Evolutionary conservation across 768 basidiomycete genomes (phyloP).

Genomic region (Tricholoma furcatifolium): DNA sequence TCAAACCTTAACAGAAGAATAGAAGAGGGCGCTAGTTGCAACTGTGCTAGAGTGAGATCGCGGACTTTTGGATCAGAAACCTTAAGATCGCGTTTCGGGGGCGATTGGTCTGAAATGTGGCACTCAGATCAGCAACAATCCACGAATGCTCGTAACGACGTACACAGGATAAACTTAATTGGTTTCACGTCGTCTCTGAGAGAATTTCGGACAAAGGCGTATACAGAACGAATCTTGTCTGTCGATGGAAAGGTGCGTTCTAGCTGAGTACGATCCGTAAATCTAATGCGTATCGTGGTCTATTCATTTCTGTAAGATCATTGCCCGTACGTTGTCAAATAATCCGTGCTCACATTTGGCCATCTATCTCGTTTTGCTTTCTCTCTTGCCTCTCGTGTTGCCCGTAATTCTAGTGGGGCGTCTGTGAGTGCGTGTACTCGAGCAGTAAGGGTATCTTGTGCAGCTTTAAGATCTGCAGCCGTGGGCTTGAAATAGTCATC

Average conservation of each 20-base stretch:
- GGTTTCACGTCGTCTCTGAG: constrained; percentile 75
- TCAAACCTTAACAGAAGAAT: constrained; percentile 75
- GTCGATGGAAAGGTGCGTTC: constrained; percentile 78
- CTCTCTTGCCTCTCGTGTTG: constrained; percentile 59
- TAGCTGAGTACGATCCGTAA: constrained; percentile 77
- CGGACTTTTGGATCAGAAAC: constrained; percentile 76
- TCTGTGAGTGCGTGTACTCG: constrained; percentile 62
- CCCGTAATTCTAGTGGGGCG: constrained; percentile 69
- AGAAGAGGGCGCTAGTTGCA: constrained; percentile 80
- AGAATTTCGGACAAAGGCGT: constrained; percentile 76
- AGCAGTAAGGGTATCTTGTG: constrained; percentile 61
- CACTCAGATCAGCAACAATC: background rate
- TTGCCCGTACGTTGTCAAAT: background rate
- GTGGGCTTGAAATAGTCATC: constrained; percentile 78
- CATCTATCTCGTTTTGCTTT: constrained; percentile 63
- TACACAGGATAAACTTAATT: constrained; percentile 84
- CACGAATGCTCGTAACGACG: constrained; percentile 24
- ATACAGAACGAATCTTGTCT: constrained; percentile 78
- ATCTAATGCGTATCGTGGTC: constrained; percentile 82
- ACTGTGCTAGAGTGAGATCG: constrained; percentile 62
- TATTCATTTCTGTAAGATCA: constrained; percentile 25
- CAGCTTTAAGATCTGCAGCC: constrained; percentile 63
- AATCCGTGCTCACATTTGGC: constrained; percentile 55
- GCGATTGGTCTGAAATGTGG: constrained; percentile 62
- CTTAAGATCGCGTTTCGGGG: constrained; percentile 80